A percentile compares a stretch with the other conserved stretches of the same genome.
Evolutionary conservation across 108 stramenopile genomes (phyloP).

Genomic region (Cylindrotheca fusiformis): DNA sequence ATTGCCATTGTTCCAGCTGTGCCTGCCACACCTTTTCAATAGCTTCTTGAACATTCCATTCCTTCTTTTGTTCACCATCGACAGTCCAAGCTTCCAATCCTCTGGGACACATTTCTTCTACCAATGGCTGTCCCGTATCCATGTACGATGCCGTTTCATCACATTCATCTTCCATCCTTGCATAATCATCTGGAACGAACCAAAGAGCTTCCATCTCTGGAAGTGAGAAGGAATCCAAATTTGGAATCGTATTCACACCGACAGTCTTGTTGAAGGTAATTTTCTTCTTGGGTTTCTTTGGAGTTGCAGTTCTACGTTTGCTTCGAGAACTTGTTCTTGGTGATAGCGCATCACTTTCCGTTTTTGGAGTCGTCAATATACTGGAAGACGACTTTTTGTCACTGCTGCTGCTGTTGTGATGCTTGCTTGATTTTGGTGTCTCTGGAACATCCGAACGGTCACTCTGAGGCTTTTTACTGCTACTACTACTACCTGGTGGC

Average conservation of each 20-base stretch:
- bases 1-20: constrained; percentile 27
- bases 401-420: neutral
- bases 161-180: constrained; percentile 34
- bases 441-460: too few relatives aligned
- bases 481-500: too few relatives aligned
- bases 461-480: too few relatives aligned
- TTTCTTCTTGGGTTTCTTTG: constrained; percentile 7
- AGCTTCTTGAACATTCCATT: constrained; percentile 17
- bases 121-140: constrained; percentile 19
- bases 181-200: constrained; percentile 30
- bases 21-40: constrained; percentile 40
- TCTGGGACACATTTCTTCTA: constrained; percentile 10
- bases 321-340: neutral
- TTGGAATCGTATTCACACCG: constrained; percentile 21
- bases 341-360: neutral
- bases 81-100: constrained; percentile 36
- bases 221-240: constrained; percentile 12
- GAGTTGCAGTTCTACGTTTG: neutral
- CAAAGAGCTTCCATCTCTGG: constrained; percentile 20
- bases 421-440: too few relatives aligned
- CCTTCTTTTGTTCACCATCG: constrained; percentile 31
- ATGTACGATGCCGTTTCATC: constrained; percentile 19
- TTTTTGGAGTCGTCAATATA: neutral
- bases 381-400: neutral
- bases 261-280: constrained; percentile 28